Conservation (phyloP, 129 eudicot species). For the Kitagawia praeruptora region DNA sequence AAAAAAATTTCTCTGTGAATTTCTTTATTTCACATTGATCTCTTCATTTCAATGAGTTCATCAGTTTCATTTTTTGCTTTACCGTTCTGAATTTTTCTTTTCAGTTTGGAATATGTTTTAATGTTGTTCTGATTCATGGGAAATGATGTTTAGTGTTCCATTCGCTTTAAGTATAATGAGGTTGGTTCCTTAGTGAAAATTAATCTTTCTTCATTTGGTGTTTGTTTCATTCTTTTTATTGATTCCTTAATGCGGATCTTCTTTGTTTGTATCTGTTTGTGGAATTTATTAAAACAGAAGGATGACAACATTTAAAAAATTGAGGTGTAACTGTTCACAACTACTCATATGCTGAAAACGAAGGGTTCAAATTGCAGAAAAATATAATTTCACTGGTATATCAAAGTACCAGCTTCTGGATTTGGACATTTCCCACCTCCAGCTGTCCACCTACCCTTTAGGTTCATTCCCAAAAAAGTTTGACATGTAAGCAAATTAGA, state of each 20-base stretch:
- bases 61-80: too few relatives aligned
- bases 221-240: background rate
- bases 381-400: background rate
- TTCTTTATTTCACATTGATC: too few relatives aligned
- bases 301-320: background rate
- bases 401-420: background rate
- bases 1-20: too few relatives aligned
- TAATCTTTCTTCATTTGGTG: too few relatives aligned
- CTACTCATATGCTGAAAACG: background rate
- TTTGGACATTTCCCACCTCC: background rate
- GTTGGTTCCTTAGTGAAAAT: too few relatives aligned
- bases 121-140: too few relatives aligned
- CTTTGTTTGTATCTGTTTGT: background rate
- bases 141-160: too few relatives aligned
- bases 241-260: background rate
- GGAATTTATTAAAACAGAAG: background rate
- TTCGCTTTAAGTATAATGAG: too few relatives aligned
- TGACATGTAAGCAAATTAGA: background rate
- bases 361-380: background rate
- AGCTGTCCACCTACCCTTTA: background rate
- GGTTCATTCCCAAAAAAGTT: background rate
- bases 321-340: background rate
- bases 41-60: too few relatives aligned
- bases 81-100: too few relatives aligned
- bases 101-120: too few relatives aligned